These are phyloP conservation scores for Syncephalastrum sp. DNA, from an alignment of 371 early-diverging fungal genomes.

Conservation along the genomic window DNA sequence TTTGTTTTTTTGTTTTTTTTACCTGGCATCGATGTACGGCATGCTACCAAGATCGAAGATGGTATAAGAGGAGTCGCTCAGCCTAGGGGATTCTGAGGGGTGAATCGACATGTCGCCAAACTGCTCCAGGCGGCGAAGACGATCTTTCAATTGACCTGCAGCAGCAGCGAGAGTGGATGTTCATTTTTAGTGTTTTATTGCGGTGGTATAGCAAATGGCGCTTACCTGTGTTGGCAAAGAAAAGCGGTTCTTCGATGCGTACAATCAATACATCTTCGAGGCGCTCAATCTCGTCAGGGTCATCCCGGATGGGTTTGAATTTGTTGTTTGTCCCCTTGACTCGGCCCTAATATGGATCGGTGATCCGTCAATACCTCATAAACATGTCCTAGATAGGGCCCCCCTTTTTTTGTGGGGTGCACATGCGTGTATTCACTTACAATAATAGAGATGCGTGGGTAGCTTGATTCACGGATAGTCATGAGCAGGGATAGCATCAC, in stretches of 20 bases:
- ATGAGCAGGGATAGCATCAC: conserved; percentile 82
- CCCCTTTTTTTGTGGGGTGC: too few species aligned
- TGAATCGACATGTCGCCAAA: conserved; percentile 88
- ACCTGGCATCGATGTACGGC: conserved; percentile 87
- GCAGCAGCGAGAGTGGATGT: too few species aligned
- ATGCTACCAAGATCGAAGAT: conserved; percentile 90
- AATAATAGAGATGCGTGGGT: conserved; percentile 79
- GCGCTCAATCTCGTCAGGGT: conserved; percentile 62
- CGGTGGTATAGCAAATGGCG: neutral
- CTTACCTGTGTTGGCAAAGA: conserved; percentile 88
- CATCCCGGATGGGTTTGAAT: conserved; percentile 56
- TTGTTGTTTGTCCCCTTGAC: conserved; percentile 42
- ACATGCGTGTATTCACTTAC: conserved; percentile 23
- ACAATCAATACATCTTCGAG: conserved; percentile 84
- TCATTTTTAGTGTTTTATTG: too few species aligned
- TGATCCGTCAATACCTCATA: neutral
- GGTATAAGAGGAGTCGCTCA: conserved; percentile 63
- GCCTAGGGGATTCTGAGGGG: conserved; percentile 73
- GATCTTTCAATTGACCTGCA: conserved; percentile 83
- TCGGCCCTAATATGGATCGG: conserved; percentile 25
- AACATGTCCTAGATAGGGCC: neutral
- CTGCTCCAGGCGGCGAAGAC: conserved; percentile 86
- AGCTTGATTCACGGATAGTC: conserved; percentile 88
- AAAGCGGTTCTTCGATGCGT: conserved; percentile 86
- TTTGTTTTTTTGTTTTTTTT: neutral